A percentile compares a stretch with the other conserved stretches of the same genome.
These are phyloP conservation scores for Alternaria panax DNA, from an alignment of 2,329 filamentous ascomycete genomes.

Conservation along the genomic window DNA sequence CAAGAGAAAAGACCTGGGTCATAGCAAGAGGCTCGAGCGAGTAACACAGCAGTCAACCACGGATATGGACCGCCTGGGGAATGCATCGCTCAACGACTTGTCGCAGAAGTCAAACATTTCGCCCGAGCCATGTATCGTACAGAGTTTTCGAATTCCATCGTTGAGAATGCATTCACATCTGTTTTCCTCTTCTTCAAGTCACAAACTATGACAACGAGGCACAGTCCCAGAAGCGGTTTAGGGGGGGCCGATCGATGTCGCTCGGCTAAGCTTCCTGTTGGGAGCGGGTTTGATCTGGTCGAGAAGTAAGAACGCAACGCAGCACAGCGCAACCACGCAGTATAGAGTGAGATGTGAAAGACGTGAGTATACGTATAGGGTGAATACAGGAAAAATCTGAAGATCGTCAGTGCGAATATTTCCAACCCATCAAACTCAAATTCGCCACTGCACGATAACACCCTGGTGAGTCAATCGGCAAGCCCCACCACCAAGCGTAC, in stretches of 20 bases:
- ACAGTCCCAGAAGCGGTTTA: neutral
- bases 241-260: neutral
- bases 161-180: neutral
- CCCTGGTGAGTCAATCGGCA: conserved; percentile 13
- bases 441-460: conserved; percentile 2
- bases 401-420: neutral
- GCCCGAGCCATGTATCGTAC: neutral
- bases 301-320: neutral
- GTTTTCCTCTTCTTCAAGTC: neutral
- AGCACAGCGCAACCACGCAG: neutral
- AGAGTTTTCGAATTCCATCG: neutral
- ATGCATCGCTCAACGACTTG: neutral
- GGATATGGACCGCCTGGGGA: neutral
- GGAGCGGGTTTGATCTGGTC: neutral
- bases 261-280: conserved; percentile 7
- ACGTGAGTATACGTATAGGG: neutral
- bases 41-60: neutral
- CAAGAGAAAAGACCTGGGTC: neutral
- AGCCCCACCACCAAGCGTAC: conserved; percentile 13
- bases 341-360: neutral
- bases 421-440: neutral
- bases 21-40: neutral
- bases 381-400: neutral
- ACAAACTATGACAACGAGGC: neutral
- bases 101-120: neutral